Evolutionary conservation across 495 filamentous ascomycete species (phyloP).

Genomic region (Hyaloscypha hepaticicola): DNA sequence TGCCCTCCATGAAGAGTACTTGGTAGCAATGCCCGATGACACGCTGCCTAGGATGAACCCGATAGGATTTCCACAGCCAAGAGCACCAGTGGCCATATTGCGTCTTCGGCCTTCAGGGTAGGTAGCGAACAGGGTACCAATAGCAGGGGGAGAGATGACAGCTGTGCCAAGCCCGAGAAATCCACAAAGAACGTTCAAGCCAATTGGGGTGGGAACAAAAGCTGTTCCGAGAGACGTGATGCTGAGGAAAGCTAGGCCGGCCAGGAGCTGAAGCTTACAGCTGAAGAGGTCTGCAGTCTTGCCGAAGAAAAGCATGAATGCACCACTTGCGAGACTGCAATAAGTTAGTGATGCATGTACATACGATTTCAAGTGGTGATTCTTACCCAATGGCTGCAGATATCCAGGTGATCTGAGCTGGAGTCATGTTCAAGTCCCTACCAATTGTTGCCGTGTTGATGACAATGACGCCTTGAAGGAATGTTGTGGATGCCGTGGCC

Average conservation of each 20-base stretch:
- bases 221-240: slow-evolving; percentile 51
- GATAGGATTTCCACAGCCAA: slow-evolving; percentile 60
- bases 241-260: slow-evolving; percentile 53
- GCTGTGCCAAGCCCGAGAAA: slow-evolving; percentile 59
- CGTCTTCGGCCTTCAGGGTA: slow-evolving; percentile 56
- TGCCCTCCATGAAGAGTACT: slow-evolving; percentile 57
- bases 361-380: background rate
- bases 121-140: slow-evolving; percentile 57
- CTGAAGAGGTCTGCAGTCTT: slow-evolving; percentile 62
- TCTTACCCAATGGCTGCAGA: slow-evolving; percentile 54
- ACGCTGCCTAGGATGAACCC: slow-evolving; percentile 62
- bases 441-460: slow-evolving; percentile 60
- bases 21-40: slow-evolving; percentile 54
- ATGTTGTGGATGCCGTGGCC: slow-evolving; percentile 61
- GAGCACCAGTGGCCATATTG: slow-evolving; percentile 63
- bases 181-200: slow-evolving; percentile 57
- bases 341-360: background rate
- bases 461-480: slow-evolving; percentile 54
- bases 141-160: slow-evolving; percentile 57
- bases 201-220: slow-evolving; percentile 51
- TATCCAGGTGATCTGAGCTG: slow-evolving; percentile 62
- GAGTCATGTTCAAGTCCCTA: slow-evolving; percentile 58
- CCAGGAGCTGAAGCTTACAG: slow-evolving; percentile 55
- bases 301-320: slow-evolving; percentile 62
- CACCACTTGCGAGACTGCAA: slow-evolving; percentile 52